Conservation (phyloP, 2,329 filamentous ascomycete species). For the Ophiocordyceps unilateralis region DNA sequence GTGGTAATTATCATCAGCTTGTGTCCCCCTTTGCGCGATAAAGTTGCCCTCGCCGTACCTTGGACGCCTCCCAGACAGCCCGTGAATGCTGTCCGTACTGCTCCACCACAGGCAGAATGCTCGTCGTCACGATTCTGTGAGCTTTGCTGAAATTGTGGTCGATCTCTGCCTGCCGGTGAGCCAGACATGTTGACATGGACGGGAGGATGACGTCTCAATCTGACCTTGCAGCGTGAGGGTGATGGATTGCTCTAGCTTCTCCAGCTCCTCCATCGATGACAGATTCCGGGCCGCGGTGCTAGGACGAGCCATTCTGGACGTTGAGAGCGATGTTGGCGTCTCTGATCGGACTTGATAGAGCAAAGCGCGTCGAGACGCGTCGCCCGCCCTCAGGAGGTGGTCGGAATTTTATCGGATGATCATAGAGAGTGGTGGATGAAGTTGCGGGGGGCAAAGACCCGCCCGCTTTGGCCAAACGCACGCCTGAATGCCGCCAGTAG, state of each 20-base stretch:
- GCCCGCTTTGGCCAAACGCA: no score
- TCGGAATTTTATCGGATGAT: not conserved
- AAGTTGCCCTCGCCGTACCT: conserved; percentile 31
- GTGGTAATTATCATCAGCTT: not conserved
- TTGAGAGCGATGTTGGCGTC: not conserved
- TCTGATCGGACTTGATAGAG: not conserved
- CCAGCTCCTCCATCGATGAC: conserved; percentile 83
- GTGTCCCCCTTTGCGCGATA: not conserved
- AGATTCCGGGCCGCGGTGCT: conserved; percentile 36
- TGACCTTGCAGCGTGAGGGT: conserved; percentile 91
- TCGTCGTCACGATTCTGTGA: conserved; percentile 87
- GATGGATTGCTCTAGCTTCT: conserved; percentile 91
- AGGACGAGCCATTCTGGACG: conserved; percentile 28
- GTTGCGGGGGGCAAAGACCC: no score
- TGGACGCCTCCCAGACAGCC: conserved; percentile 91
- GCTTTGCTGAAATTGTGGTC: conserved; percentile 96
- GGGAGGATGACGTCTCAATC: conserved; percentile 5
- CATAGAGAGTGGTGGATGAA: not conserved
- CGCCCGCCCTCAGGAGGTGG: no score
- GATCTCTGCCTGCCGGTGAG: conserved; percentile 48
- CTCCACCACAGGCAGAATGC: conserved; percentile 83
- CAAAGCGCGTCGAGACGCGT: not conserved
- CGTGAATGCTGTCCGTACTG: conserved; percentile 89
- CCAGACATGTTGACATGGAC: conserved; percentile 2
- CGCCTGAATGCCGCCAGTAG: no score